Percentiles rank a stretch among this genome's conserved stretches.
These are phyloP conservation scores for Rhizopogon parksii DNA, from an alignment of 1,284 basidiomycete genomes.

Conservation along the genomic window DNA sequence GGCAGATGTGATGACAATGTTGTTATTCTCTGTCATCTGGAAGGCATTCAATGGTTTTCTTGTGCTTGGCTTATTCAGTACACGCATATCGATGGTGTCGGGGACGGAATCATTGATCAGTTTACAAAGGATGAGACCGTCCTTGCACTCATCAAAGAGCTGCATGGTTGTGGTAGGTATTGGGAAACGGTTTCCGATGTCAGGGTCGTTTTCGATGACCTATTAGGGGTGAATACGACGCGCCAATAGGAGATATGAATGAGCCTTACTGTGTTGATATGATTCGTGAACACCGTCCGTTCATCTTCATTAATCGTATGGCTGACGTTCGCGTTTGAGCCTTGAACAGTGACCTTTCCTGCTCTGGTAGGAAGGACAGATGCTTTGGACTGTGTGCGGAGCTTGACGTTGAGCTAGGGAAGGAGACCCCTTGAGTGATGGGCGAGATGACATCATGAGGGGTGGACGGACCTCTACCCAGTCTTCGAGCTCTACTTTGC, in stretches of 20 bases:
- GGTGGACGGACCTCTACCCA: conserved; percentile 79
- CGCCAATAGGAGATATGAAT: conserved; percentile 9
- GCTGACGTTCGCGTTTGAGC: conserved; percentile 91
- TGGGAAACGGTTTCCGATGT: conserved; percentile 78
- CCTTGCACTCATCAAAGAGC: conserved; percentile 94
- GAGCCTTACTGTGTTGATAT: conserved; percentile 78
- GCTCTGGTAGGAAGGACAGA: conserved; percentile 65
- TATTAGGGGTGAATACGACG: conserved; percentile 24
- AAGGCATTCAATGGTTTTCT: conserved; percentile 87
- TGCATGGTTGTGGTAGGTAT: conserved; percentile 99
- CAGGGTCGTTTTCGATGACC: conserved; percentile 88
- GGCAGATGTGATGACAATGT: conserved; percentile 96
- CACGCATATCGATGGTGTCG: conserved; percentile 98
- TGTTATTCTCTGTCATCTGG: conserved; percentile 99
- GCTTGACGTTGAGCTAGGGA: conserved; percentile 73
- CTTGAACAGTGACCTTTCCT: conserved; percentile 92
- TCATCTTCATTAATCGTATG: conserved; percentile 99
- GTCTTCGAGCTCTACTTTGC: conserved; percentile 95
- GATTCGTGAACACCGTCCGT: conserved; percentile 90
- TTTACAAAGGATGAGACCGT: conserved; percentile 95
- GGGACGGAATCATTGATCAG: conserved; percentile 99
- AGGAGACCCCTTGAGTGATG: conserved; percentile 12
- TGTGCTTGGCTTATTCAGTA: conserved; percentile 81
- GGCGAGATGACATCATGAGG: conserved; percentile 14
- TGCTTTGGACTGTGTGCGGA: conserved; percentile 50